Conservation (phyloP, 169 alveolate genomes). For the Plasmodium vivax region DNA sequence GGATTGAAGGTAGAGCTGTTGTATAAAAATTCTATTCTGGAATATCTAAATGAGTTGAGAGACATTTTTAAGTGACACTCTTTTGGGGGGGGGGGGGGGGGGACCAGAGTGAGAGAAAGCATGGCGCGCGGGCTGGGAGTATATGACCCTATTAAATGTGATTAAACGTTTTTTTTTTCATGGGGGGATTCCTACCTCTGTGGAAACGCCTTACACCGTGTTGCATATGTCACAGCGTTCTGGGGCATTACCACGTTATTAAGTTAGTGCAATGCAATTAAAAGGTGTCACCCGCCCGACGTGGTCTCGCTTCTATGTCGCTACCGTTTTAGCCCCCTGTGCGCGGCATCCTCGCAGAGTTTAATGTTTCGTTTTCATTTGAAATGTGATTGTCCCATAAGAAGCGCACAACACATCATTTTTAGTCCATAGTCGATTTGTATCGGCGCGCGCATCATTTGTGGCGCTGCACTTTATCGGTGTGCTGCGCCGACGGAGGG, state of each 20-base stretch:
- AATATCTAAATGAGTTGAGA: slow-evolving; percentile 30
- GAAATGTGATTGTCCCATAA: not conserved
- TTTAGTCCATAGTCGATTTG: not conserved
- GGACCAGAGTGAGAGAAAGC: not conserved
- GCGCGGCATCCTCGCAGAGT: not conserved
- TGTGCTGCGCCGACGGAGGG: not conserved
- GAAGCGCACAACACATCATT: not conserved
- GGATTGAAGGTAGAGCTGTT: slow-evolving; percentile 12
- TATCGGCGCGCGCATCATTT: not conserved
- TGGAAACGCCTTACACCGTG: not conserved
- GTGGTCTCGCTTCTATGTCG: not conserved
- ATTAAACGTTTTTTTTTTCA: not conserved
- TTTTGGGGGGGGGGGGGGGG: not conserved
- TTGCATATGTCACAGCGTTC: not conserved
- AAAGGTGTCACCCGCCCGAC: not conserved
- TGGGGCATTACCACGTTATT: not conserved
- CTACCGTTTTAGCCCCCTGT: not conserved
- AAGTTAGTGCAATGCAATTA: not conserved
- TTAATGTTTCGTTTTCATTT: not conserved
- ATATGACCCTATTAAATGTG: not conserved
- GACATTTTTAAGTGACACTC: slow-evolving; percentile 18
- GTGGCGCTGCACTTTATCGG: not conserved
- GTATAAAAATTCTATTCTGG: slow-evolving; percentile 36
- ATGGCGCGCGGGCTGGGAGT: not conserved
- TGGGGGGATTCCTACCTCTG: not conserved